These are phyloP conservation scores for Neoboletus subvelutipes DNA, from an alignment of 768 basidiomycete species.

Conservation along the genomic window DNA sequence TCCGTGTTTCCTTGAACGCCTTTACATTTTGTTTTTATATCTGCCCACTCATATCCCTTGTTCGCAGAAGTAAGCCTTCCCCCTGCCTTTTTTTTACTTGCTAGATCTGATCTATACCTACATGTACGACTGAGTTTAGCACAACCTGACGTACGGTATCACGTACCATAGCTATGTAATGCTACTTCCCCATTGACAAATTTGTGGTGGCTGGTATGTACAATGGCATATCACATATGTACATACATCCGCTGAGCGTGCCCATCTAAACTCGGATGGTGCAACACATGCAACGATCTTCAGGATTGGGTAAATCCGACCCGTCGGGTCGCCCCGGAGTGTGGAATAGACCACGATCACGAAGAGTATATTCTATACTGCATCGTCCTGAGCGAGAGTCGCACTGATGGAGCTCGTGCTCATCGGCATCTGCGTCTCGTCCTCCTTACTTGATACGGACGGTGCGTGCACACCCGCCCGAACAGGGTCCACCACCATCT, in stretches of 20 bases:
- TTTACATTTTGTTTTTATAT: too few species aligned
- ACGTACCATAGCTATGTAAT: too few species aligned
- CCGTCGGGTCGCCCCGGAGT: background rate
- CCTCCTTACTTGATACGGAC: slow-evolving; percentile 1
- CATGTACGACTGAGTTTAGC: background rate
- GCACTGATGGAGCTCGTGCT: background rate
- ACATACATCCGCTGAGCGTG: background rate
- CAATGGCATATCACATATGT: background rate
- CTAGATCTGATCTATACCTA: too few species aligned
- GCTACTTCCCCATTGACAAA: too few species aligned
- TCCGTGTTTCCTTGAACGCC: too few species aligned
- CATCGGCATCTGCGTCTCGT: background rate
- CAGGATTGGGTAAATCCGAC: background rate
- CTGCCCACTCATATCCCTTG: too few species aligned
- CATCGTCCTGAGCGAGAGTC: too few species aligned
- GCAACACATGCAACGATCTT: background rate
- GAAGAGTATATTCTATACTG: too few species aligned
- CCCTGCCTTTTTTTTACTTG: too few species aligned
- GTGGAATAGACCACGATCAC: background rate
- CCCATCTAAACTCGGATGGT: background rate
- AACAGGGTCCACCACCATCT: background rate
- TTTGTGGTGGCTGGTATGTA: background rate
- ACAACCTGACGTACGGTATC: too few species aligned
- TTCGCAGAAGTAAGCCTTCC: too few species aligned
- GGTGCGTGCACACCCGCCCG: background rate